phyloP scores from a whole-genome alignment of 2,329 filamentous ascomycete species.

The Pseudogymnoascus sp. region DNA sequence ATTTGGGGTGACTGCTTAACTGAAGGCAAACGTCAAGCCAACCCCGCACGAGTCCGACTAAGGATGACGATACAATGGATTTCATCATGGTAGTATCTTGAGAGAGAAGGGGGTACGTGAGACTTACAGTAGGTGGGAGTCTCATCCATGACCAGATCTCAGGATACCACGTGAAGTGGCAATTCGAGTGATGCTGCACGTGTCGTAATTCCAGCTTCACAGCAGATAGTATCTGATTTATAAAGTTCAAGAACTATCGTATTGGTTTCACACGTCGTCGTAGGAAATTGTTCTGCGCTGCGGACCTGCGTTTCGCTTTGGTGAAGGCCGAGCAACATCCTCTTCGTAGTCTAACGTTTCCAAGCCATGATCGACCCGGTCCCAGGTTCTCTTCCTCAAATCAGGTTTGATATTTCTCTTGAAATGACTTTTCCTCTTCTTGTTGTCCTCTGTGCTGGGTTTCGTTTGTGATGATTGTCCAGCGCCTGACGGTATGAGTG shows the following conservation, averaged over 20 bases:
- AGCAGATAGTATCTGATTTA: background rate
- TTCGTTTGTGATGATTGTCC: background rate
- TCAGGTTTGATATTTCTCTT: slow-evolving; percentile 45
- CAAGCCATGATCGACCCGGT: slow-evolving; percentile 53
- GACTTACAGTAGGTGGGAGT: background rate
- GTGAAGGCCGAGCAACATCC: slow-evolving; percentile 21
- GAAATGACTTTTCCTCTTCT: slow-evolving; percentile 28
- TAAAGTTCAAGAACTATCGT: background rate
- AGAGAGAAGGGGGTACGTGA: background rate
- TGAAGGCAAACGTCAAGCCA: slow-evolving; percentile 15
- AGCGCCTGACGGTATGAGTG: background rate
- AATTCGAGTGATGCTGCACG: background rate
- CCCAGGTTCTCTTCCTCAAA: slow-evolving; percentile 58
- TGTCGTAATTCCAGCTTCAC: background rate
- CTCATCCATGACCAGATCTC: background rate
- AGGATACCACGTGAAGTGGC: background rate
- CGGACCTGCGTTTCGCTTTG: slow-evolving; percentile 22
- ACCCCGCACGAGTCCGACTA: slow-evolving; percentile 60
- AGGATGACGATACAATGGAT: slow-evolving; percentile 90
- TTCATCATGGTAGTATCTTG: slow-evolving; percentile 60
- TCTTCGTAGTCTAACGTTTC: slow-evolving; percentile 54
- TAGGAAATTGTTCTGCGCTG: slow-evolving; percentile 41
- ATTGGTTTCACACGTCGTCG: slow-evolving; percentile 32
- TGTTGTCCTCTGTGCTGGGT: background rate
- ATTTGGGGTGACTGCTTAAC: slow-evolving; percentile 16